Base-by-base conservation (phyloP, 2,329 filamentous ascomycete species). In the Dactylellina parvicollis region DNA sequence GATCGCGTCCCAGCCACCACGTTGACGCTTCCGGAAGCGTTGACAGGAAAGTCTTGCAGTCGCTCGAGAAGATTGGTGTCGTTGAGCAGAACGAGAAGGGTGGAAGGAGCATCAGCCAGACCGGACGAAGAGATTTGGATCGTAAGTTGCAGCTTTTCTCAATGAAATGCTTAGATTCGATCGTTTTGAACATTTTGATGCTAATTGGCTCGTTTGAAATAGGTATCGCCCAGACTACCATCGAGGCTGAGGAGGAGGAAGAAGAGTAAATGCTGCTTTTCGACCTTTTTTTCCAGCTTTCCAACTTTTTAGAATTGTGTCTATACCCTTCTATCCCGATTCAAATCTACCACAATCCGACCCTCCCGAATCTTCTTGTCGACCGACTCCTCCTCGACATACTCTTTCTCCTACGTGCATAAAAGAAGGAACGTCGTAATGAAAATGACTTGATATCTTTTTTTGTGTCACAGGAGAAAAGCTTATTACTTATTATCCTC, bases 11-110 rank as follows among this genome's bases (percentile, higher is more conserved):
- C 82, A 92, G 89, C 77, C 90, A 96, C 85, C 95, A 99, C 88
- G 92, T 96, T 80, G 91, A 97, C 82, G 95, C 93, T 83, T 93
- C 90, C 79, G 94, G 94, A 83, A 89, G 89, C 82, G 93, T 99
- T 79, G 95, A 99, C 88, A 92, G 95, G 84, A 97, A 97, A 88
- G 87, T 96, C 82, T 86, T 97, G 83, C 95, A 99, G 88, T 87
- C 93, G 76, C 91, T 99, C 73, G 95, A 97, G 91, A 97, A 98
- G 91, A 97, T 99, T 81, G 93, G 94, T 84, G 93, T 99, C 80
- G 86, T 99, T 76, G 95, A 99, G 90, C 86, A 91, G 82, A 94
- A 97, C 80, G 94, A 98, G 79, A 96, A 96, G 89, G 95, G 95
- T 84, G 95, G 95, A 81, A 92, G 95, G 82, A 90, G 95, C 84